Evolutionary conservation across 1,139 yeast genomes (phyloP).

Genomic region (Debaryomyces sp.): DNA sequence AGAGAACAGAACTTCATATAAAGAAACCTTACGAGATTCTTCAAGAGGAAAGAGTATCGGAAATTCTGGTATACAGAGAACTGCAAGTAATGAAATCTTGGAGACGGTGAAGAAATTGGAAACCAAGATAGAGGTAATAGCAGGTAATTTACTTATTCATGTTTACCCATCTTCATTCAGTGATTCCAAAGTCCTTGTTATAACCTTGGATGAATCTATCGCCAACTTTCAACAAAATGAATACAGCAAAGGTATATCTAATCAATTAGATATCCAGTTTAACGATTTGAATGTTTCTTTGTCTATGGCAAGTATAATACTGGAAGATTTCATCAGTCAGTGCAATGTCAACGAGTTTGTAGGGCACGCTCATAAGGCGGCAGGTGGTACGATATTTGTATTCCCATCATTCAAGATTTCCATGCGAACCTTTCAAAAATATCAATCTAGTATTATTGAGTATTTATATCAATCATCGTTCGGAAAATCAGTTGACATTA

Average conservation of each 20-base stretch:
- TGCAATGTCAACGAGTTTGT: constrained; percentile 60
- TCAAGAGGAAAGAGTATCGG: constrained; percentile 17
- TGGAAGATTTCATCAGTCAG: constrained; percentile 45
- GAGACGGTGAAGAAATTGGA: constrained; percentile 46
- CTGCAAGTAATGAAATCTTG: constrained; percentile 32
- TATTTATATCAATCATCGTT: constrained; percentile 71
- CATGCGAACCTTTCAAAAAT: constrained; percentile 74
- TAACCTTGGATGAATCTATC: constrained; percentile 58
- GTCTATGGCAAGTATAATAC: constrained; percentile 51
- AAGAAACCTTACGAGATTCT: constrained; percentile 69
- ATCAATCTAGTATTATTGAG: constrained; percentile 54
- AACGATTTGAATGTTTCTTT: constrained; percentile 67
- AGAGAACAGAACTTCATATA: constrained; percentile 72
- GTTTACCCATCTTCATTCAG: constrained; percentile 77
- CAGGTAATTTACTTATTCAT: constrained; percentile 60
- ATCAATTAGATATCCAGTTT: constrained; percentile 54
- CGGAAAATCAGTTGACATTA: constrained; percentile 86
- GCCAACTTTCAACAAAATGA: constrained; percentile 66
- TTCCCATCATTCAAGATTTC: constrained; percentile 75
- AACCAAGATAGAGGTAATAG: constrained; percentile 63
- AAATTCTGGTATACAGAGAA: constrained; percentile 13
- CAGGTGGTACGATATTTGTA: constrained; percentile 78
- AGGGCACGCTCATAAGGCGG: constrained; percentile 56
- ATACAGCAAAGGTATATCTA: constrained; percentile 49
- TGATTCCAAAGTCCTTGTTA: constrained; percentile 72